These are phyloP conservation scores for Ustilago sp. DNA, from an alignment of 1,284 basidiomycete species.

Conservation along the genomic window DNA sequence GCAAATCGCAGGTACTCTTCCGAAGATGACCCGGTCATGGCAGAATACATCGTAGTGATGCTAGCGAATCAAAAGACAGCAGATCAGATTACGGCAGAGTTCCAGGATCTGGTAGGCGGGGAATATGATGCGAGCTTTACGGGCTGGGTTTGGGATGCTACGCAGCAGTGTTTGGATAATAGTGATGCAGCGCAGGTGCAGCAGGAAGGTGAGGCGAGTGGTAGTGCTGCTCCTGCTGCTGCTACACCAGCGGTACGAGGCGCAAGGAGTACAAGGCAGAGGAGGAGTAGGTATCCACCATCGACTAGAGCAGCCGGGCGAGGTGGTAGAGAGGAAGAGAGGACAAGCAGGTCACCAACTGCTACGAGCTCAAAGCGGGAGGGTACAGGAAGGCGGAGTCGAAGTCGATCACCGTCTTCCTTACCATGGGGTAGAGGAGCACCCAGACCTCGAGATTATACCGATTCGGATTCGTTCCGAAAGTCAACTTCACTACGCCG, in stretches of 20 bases:
- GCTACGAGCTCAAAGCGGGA: neutral
- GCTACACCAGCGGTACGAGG: constrained; percentile 5
- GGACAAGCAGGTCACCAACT: constrained; percentile 2
- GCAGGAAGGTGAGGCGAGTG: neutral
- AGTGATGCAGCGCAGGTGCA: neutral
- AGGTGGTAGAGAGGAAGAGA: neutral
- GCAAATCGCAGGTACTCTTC: constrained; percentile 51
- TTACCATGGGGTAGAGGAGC: neutral
- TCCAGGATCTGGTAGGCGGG: constrained; percentile 62
- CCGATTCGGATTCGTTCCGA: constrained; percentile 14
- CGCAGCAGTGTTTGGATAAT: constrained; percentile 18
- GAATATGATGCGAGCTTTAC: constrained; percentile 60
- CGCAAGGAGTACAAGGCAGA: constrained; percentile 2
- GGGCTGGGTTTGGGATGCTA: constrained; percentile 57
- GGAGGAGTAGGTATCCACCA: constrained; percentile 7
- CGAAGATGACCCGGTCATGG: constrained; percentile 62
- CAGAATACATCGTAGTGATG: constrained; percentile 69
- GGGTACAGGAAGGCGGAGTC: neutral
- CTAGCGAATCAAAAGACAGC: constrained; percentile 65
- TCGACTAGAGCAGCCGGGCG: neutral
- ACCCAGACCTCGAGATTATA: constrained; percentile 14
- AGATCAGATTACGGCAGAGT: constrained; percentile 62
- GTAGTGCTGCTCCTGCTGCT: neutral
- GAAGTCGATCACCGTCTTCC: constrained; percentile 7
- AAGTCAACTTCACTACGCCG: constrained; percentile 7